Base-by-base conservation (phyloP, 257 asterid genomes). In the Fraxinus americana region DNA sequence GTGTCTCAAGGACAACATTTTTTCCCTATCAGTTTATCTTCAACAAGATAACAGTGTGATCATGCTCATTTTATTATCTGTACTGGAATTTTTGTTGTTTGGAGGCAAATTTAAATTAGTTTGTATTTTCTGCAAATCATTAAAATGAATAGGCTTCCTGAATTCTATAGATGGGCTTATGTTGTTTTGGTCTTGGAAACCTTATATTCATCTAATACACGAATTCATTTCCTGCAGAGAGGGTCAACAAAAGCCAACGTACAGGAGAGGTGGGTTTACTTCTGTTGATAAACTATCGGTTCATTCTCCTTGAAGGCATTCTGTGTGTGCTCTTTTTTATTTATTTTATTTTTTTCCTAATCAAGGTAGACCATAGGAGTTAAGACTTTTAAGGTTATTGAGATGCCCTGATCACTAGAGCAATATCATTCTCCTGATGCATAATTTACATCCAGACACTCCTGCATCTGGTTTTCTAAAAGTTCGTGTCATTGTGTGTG, bases 191-290 rank as follows among this genome's bases (percentile, higher is more conserved):
- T 72, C 75, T 75, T 67, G 70, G 21, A 45, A 66, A 30, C 65
- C 79, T 57, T 14, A 21, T 71, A 43, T 61, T 77, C 61, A 79
- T 75, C 82, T 87, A 77, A 88, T 71, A 72, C 67, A 34, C 70
- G 71, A 79, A 77, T 88, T 80, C 77, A 72, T 86, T 71, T 87
- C 84, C 76, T 85, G 89, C 80, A 92, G 97, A 90, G 81, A 82
- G 80, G 89, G 90, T 82, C 79, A 86, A 76, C 48, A 88, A 87
- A 77, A 84, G 74, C 78, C 88, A 88, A 84, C 82, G 86, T 75
- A 75, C 83, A 77, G 83, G 86, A 82, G 85, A 85, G 89, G 97
- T 90, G 80, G 77, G 90, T 72, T 45, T 61, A 61, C 17, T 23
- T 67, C 48, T 43, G 50, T 43, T 39, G 29, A 29, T 13, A 13